Base-by-base conservation (phyloP, 2,329 filamentous ascomycete genomes). In the Rhynchosporium secalis region DNA sequence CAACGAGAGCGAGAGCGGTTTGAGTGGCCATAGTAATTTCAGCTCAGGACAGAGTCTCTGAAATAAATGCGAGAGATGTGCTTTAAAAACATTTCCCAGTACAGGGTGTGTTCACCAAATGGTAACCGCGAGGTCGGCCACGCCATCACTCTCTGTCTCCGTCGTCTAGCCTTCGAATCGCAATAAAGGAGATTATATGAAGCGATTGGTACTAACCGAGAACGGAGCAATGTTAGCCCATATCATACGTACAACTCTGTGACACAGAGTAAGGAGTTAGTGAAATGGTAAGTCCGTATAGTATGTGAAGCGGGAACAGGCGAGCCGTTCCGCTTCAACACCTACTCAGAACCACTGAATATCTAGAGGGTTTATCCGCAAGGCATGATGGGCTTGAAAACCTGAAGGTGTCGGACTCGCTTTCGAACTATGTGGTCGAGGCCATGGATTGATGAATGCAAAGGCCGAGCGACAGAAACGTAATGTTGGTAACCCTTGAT, bases 1-100 rank as follows among this genome's bases (percentile, higher is more conserved):
- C 69, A 10, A 62, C 60, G 28, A 75, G 55, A 13, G 70, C 20
- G 28, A 75, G 47, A 9, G 72, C 69, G 54, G 69, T 70, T 64
- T 75, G 72, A 26, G 63, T 66, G 60, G 36, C 28, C 54, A 56
- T 56, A 2, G 1, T 46, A 28, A 20, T 20, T 20, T 15, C 45
- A 43, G 12, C 38, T 28, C 3, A 12, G 13, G 20, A 28, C 3
- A 20, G 20, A 26, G 4, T 26, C 6, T 7, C 43, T 20, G 33
- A 10, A 10, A 36, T 36, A 10, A 6, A 36, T 2, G 33, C 1
- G 20, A 20, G 20, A 20, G 20, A 20, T 20, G 20, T 20, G 20
- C 20, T 20, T 20, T 20, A 20, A 20, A 20, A 20, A 20, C 20
- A 20, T 20, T 20, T 20, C 20, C 20, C 20, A 20, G 20, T 20